Base-by-base conservation (phyloP, 495 filamentous ascomycete genomes). In the Amniculicola lignicola region DNA sequence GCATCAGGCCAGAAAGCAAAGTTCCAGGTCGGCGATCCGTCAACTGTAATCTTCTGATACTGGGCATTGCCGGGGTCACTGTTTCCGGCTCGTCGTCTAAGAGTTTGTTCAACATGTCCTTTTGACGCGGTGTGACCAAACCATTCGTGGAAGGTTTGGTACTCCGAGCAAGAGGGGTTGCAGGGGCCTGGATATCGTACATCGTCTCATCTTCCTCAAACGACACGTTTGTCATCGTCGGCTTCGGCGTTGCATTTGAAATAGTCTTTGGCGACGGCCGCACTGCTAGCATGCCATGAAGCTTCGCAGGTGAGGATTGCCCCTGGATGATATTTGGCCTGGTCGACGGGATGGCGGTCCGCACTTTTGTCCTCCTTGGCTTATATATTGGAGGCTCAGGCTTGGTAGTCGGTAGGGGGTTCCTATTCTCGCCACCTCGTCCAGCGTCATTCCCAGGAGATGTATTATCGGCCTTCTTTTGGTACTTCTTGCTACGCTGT, bases 111-210 rank as follows among this genome's bases (percentile, higher is more conserved):
- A 69, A 69, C 21, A 69, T 46, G 12, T 57, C 43, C 14, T 43
- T 36, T 39, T 72, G 69, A 19, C 60, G 59, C 14, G 69, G 69
- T 19, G 69, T 72, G 19, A 67, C 33, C 0, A 59, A 39, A 6
- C 54, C 61, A 36, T 33, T 9, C 11, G 5, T 18, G 27, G 18
- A 19, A 4, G 22, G 4, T 25, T 41, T 49, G 5, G 21, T 16
- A 1, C 27, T 2, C 22, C 22, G 37, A 33, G 37, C 23, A 22
- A 25, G 12, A 15, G 59, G 47, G 1, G 44, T 57, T 4, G 56
- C 39, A 18, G 50, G 28, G n/a, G 42, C 49, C 18, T 19, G 37
- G 11, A 51, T 43, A 9, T 59, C 46, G 12, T 59, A 49, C 51
- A 61, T 61, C 18, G 61, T 61, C 18, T 57, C 56, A 36, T 53